Evolutionary conservation across 78 protist genomes (phyloP).

Genomic region (Dictyostelium citrinum): DNA sequence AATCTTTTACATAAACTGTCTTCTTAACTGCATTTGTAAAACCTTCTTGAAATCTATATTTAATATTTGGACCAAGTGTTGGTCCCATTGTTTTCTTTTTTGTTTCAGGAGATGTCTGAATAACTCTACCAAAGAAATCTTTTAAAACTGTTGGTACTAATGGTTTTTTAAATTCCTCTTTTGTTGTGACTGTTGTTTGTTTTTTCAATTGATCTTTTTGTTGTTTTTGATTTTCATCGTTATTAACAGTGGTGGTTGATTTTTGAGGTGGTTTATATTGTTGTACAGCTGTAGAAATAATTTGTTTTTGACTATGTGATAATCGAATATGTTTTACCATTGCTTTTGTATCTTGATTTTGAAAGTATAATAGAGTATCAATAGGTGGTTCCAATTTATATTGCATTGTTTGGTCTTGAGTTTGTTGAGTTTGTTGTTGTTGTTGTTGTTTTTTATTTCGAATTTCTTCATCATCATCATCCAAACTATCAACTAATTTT

Average conservation of each 20-base stretch:
- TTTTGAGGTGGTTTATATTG: slow-evolving; percentile 6
- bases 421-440: not conserved
- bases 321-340: not conserved
- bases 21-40: slow-evolving; percentile 84
- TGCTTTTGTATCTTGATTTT: not conserved
- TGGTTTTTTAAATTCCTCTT: not conserved
- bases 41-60: slow-evolving; percentile 80
- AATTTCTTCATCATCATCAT: not conserved
- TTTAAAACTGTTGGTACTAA: not conserved
- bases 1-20: slow-evolving; percentile 59
- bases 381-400: slow-evolving; percentile 40
- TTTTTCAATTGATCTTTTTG: not conserved
- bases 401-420: not conserved
- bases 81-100: not conserved
- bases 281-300: not conserved
- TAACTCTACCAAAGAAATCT: slow-evolving; percentile 77
- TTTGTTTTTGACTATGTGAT: slow-evolving; percentile 52
- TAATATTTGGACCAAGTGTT: not conserved
- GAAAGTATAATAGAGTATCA: not conserved
- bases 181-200: not conserved
- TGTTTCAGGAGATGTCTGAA: not conserved
- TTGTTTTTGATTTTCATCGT: slow-evolving; percentile 6
- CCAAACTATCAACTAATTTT: not conserved
- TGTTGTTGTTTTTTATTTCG: not conserved
- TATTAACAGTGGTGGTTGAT: not conserved